Base-by-base conservation (phyloP, 202 grass and related monocot species). In the Alloteropsis angusta region DNA sequence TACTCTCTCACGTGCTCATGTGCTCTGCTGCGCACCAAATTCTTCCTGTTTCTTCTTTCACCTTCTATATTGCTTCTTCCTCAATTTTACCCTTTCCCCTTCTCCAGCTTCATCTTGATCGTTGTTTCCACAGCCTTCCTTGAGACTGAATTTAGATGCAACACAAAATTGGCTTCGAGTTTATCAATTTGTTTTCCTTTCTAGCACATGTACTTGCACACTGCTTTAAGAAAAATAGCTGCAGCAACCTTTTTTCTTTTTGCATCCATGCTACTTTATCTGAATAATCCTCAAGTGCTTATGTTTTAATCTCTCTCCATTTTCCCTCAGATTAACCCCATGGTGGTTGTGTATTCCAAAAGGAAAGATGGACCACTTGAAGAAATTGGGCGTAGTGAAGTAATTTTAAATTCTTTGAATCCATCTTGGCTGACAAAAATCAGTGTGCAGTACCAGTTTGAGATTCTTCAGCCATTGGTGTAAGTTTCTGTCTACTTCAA, bases 331-430 rank as follows among this genome's bases (percentile, higher is more conserved):
- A 91, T 64, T 58, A 93, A 99, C 55, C 86, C 96, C 47, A 91
- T 99, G 90, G 86, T 89, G 28, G 37, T 91, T 47, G 58, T 91
- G 58, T 96, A 90, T 68, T 80, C 75, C 60, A 97, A 92, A 88
- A 85, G 78, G 30, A 90, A 81, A 84, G 90, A 99, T 66, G 96
- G 96, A 60, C 22, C 85, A 71, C 82, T 96, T 70, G 92, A 96
- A 86, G 96, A 99, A 80, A 89, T 99, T 73, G 92, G 90, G 23
- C 96, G 90, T 53, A 96, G 92, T 67, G 96, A 99, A 99, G 92
- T 99, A 78, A 79, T 93, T 65, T 81, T 89, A 61, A 93, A 93
- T 89, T 87, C 84, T 71, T 50, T 88, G 73, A 89, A 87, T 56
- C 96, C 96, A 35, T 83, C 72, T 68, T 99, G 96, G 96, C 79